Evolutionary conservation across 345 rosid species (phyloP).

Genomic region (Geranium brycei): DNA sequence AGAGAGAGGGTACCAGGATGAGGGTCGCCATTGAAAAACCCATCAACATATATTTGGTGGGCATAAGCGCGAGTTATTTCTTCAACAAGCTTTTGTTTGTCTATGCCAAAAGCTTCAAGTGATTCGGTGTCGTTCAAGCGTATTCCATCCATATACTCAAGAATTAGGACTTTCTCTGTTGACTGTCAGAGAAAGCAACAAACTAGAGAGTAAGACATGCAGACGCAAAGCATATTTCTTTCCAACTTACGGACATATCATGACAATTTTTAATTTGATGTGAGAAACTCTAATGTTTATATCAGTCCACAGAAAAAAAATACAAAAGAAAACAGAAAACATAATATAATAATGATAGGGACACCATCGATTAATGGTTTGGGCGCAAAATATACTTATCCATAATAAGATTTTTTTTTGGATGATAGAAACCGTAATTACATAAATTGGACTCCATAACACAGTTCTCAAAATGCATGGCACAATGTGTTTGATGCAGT

Average conservation of each 20-base stretch:
- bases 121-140: conserved; percentile 71
- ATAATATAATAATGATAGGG: neutral
- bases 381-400: neutral
- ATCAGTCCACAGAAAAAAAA: neutral
- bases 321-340: neutral
- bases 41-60: conserved; percentile 93
- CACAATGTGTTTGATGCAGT: neutral
- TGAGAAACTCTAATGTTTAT: neutral
- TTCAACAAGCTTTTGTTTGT: conserved; percentile 76
- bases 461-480: neutral
- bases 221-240: neutral
- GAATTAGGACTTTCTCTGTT: conserved; percentile 64
- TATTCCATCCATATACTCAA: conserved; percentile 96
- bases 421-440: too few species aligned
- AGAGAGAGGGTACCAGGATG: conserved; percentile 59
- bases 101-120: conserved; percentile 56
- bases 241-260: neutral
- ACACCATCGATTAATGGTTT: neutral
- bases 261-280: neutral
- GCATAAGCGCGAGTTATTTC: conserved; percentile 98
- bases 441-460: neutral
- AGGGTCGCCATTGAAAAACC: conserved; percentile 94
- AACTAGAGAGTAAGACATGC: conserved; percentile 8
- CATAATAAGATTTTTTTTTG: too few species aligned
- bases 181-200: conserved; percentile 40